A percentile compares a stretch with the other conserved stretches of the same genome.
Conservation (phyloP, 2,329 filamentous ascomycete genomes). For the Purpureocillium takamizusanense region DNA sequence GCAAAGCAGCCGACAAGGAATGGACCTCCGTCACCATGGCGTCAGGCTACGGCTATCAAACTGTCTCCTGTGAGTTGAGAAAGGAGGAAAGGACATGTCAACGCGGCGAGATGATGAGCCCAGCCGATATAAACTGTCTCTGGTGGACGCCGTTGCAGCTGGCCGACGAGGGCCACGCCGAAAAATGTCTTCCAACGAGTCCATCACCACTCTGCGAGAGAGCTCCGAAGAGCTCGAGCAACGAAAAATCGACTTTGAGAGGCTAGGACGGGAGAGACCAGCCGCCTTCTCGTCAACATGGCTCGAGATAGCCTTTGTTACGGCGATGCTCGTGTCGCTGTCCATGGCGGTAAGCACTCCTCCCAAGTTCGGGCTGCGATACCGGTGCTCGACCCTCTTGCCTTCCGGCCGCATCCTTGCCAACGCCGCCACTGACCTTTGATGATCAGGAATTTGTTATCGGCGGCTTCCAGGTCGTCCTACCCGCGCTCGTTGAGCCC, state of each 20-base stretch:
- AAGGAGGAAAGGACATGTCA: too few species aligned
- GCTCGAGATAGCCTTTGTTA: constrained; percentile 49
- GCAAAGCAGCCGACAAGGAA: constrained; percentile 4
- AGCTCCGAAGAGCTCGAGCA: constrained; percentile 7
- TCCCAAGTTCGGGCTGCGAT: too few species aligned
- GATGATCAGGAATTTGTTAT: constrained; percentile 62
- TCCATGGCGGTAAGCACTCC: constrained; percentile 40
- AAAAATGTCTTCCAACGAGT: constrained; percentile 3
- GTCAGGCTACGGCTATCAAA: neutral
- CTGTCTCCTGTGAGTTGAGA: neutral
- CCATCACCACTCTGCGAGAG: constrained; percentile 5
- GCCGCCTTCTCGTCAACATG: constrained; percentile 39
- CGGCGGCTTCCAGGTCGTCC: constrained; percentile 62
- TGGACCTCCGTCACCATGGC: constrained; percentile 2
- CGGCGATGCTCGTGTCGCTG: constrained; percentile 50
- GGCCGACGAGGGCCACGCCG: neutral
- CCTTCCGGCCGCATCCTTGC: neutral
- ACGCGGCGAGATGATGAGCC: neutral
- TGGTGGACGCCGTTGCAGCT: neutral
- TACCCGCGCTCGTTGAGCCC: constrained; percentile 53
- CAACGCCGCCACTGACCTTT: neutral
- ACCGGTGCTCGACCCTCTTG: too few species aligned
- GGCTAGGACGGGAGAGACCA: constrained; percentile 50
- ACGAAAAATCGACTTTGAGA: constrained; percentile 32
- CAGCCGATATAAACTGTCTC: constrained; percentile 5